phyloP scores from a whole-genome alignment of 257 asterid genomes.

The Cordia subcordata region DNA sequence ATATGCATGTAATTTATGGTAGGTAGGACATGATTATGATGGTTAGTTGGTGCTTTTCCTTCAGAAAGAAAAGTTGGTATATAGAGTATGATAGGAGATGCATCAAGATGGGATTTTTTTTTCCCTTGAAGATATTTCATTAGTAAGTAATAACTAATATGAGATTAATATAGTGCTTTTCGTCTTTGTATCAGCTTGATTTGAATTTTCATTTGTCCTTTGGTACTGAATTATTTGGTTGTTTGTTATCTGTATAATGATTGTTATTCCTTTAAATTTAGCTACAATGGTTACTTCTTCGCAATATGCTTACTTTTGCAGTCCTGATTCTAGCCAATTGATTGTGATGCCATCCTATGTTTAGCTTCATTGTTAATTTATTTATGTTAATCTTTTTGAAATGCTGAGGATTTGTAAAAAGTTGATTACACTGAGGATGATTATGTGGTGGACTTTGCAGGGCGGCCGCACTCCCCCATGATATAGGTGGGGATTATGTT shows the following conservation, averaged over 20 bases:
- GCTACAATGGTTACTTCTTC: no score
- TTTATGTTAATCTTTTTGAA: no score
- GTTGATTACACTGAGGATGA: not conserved
- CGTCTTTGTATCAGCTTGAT: no score
- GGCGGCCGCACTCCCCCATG: slow-evolving; percentile 55
- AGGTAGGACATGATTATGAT: slow-evolving; percentile 15
- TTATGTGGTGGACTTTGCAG: slow-evolving; percentile 24
- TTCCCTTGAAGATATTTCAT: no score
- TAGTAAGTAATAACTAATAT: not conserved
- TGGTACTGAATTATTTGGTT: no score
- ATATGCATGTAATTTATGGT: slow-evolving; percentile 1
- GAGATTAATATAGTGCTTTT: not conserved
- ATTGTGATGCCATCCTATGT: not conserved
- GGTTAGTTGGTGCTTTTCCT: slow-evolving; percentile 20
- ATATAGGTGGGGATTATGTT: slow-evolving; percentile 36
- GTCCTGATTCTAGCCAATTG: not conserved
- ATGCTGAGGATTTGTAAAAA: not conserved
- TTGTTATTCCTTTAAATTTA: not conserved
- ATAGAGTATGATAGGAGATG: not conserved
- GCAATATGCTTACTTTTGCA: no score
- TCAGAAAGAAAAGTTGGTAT: slow-evolving; percentile 15
- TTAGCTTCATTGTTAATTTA: not conserved
- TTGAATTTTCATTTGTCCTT: no score
- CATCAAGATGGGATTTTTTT: not conserved
- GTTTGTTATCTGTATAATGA: not conserved